Evolutionary conservation across 208 protist species (phyloP), one percentile per base, ranked within the genome.

Genomic region (Spongospora subterranea): DNA sequence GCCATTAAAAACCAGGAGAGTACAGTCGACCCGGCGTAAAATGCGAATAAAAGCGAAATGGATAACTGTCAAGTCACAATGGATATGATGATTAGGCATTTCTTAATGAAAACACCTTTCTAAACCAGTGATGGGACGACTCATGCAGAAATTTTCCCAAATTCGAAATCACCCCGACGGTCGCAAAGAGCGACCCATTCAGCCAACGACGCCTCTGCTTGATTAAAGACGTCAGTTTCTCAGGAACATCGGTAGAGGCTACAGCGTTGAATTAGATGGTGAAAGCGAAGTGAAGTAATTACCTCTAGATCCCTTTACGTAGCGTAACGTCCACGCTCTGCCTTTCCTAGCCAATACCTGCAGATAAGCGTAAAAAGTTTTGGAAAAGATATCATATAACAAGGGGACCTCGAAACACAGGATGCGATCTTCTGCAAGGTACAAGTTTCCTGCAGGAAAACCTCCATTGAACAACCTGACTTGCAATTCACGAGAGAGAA

Each of bases 161-260:
- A 53, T 90, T 46, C 0, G 45, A n/a, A 38, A 90, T 24, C 17
- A 65, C 53, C 32, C 45, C 45, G 0, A 90, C 46, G 24, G 46
- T 46, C 1, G 88, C 88, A 53, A 90, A 90, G 29, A 90, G 39
- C 17, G 88, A 46, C n/a, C 88, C 88, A 53, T 90, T 90, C n/a
- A 71, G 40, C 88, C 88, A 90, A 0, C 88, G 35, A 29, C 88
- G 0, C 1, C 88, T 35, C 88, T 90, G 88, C 88, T 90, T 46
- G 46, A 90, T 46, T 1, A 90, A 39, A 45, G 88, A 0, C 88
- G 45, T 46, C 13, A 90, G 45, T 39, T 39, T 20, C n/a, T 90
- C 88, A 13, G 88, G 88, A 38, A 90, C 88, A 65, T 90, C 88
- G 43, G 88, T 90, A 38, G 53, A 32, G 17, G 88, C 88, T 53